Base-by-base conservation (phyloP, 2,329 filamentous ascomycete species). In the Trichoderma lentiforme region DNA sequence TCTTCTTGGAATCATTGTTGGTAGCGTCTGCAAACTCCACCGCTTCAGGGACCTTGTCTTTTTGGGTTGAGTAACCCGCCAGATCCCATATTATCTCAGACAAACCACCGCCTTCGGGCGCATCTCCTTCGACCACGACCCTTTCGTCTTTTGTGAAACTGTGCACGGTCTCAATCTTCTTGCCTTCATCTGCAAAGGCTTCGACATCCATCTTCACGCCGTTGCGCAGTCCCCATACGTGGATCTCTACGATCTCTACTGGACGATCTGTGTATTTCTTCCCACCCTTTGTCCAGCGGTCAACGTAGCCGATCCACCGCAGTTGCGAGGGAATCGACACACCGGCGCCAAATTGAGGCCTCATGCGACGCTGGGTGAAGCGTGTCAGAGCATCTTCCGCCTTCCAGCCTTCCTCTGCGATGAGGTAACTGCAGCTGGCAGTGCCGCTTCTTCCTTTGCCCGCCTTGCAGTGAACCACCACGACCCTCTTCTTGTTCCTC, bases 391-490 rank as follows among this genome's bases (percentile, higher is more conserved):
- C 88, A 67, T 88, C 82, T 73, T 87, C 83, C 0, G 84, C 80
- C 26, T 81, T 84, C 88, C 87, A 89, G 0, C 87, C 88, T 78
- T 96, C 92, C 79, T 98, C 93, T 8, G 92, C 91, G 76, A 99
- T 96, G 72, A 99, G 84, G 80, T 97, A 98, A 76, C 92, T 93
- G 81, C 93, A 97, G 34, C 92, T 91, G 76, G 94, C 90, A 0
- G 94, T 97, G 4, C 96, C 96, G 75, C 93, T 97, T 65, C 96
- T 87, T 1, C 96, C 96, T 82, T 99, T 99, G 3, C 96, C 96
- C 1, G 96, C 96, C 80, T 98, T 98, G 85, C 96, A 98, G 81
- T 99, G 96, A 8, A 98, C 94, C 7, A 98, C 95, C 0, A 92
- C 92, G 0, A 98, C 93, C 39, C 94, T 86, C 47, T 81, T 80